A percentile compares a stretch with the other conserved stretches of the same genome.
Evolutionary conservation across 345 rosid species (phyloP).

Genomic region (Camelina hispida): DNA sequence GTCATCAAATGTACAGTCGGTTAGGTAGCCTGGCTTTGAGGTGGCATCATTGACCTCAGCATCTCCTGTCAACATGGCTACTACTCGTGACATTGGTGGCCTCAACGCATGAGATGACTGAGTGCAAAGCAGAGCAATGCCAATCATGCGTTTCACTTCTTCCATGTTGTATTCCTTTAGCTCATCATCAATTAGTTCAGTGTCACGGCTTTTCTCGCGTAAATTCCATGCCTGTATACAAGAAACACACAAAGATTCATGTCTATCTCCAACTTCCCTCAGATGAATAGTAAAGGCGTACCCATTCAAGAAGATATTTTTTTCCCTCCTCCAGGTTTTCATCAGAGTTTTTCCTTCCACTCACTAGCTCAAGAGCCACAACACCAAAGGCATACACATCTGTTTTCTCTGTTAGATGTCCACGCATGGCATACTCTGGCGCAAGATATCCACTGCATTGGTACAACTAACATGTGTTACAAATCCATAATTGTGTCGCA

Average conservation of each 20-base stretch:
- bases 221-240: slow-evolving; percentile 61
- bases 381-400: too few relatives aligned
- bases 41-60: slow-evolving; percentile 52
- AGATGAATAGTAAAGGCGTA: slow-evolving; percentile 16
- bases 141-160: slow-evolving; percentile 55
- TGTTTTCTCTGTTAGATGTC: too few relatives aligned
- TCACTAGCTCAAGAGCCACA: too few relatives aligned
- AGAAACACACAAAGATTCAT: neutral
- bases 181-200: slow-evolving; percentile 52
- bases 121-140: slow-evolving; percentile 67
- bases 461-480: slow-evolving; percentile 44
- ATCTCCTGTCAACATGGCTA: slow-evolving; percentile 74
- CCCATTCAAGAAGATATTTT: slow-evolving; percentile 72
- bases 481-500: slow-evolving; percentile 1
- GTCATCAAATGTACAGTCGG: slow-evolving; percentile 59
- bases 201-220: slow-evolving; percentile 50
- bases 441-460: too few relatives aligned
- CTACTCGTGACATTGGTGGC: slow-evolving; percentile 73
- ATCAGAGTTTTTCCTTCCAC: too few relatives aligned
- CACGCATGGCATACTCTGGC: too few relatives aligned
- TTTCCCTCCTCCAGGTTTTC: too few relatives aligned
- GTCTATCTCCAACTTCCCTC: too few relatives aligned
- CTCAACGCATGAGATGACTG: slow-evolving; percentile 56
- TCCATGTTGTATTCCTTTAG: slow-evolving; percentile 49
- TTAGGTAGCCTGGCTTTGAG: slow-evolving; percentile 58